phyloP scores from a whole-genome alignment of 2,329 filamentous ascomycete species.

The Myriosclerotinia curreyana region DNA sequence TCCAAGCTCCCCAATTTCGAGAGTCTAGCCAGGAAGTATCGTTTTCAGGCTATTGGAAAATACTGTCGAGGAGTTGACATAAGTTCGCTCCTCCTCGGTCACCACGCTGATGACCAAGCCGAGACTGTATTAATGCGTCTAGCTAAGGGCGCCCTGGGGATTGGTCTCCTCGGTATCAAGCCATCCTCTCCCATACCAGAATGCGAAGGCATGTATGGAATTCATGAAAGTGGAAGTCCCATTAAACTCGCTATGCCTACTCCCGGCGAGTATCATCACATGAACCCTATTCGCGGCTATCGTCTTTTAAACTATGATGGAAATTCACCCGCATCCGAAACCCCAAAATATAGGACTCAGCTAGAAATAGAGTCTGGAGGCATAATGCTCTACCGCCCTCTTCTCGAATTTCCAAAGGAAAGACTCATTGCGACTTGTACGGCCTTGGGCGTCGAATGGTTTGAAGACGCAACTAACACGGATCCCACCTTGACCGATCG shows the following conservation, averaged over 20 bases:
- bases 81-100: slow-evolving; percentile 68
- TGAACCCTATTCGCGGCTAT: too few species aligned
- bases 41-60: slow-evolving; percentile 68
- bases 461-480: slow-evolving; percentile 80
- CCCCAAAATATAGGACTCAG: not conserved
- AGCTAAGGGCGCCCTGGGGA: slow-evolving; percentile 60
- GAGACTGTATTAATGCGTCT: slow-evolving; percentile 86
- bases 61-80: slow-evolving; percentile 54
- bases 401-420: slow-evolving; percentile 69
- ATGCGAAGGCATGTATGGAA: slow-evolving; percentile 70
- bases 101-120: slow-evolving; percentile 87
- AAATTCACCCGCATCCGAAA: not conserved
- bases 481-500: slow-evolving; percentile 73
- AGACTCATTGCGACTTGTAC: slow-evolving; percentile 73
- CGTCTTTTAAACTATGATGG: not conserved
- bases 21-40: slow-evolving; percentile 66
- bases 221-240: slow-evolving; percentile 60
- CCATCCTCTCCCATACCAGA: slow-evolving; percentile 71
- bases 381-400: slow-evolving; percentile 63
- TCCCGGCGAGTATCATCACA: not conserved
- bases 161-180: slow-evolving; percentile 71
- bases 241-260: slow-evolving; percentile 3
- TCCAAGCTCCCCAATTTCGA: slow-evolving; percentile 65
- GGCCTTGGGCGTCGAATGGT: slow-evolving; percentile 66
- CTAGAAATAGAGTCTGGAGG: slow-evolving; percentile 56